These are phyloP conservation scores for Sanghuangporus baumii DNA, from an alignment of 1,284 basidiomycete species.

Conservation along the genomic window DNA sequence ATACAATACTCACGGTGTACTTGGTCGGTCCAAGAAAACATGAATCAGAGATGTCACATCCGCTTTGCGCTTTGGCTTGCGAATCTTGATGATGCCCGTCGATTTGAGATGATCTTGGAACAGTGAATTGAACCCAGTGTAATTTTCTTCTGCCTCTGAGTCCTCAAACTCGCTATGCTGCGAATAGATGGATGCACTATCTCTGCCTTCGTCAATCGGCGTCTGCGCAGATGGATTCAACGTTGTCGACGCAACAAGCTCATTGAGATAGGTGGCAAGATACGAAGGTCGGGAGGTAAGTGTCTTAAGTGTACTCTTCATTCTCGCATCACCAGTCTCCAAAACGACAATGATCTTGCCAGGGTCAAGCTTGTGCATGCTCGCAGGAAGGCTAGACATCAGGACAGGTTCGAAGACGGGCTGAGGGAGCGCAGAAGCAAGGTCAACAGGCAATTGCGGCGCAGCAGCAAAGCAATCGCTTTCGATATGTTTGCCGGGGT, in stretches of 20 bases:
- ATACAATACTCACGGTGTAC: constrained; percentile 56
- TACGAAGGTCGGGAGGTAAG: constrained; percentile 61
- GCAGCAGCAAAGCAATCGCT: constrained; percentile 11
- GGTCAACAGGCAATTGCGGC: constrained; percentile 13
- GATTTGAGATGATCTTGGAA: constrained; percentile 58
- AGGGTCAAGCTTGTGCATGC: constrained; percentile 68
- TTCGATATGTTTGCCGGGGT: neutral
- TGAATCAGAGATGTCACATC: constrained; percentile 46
- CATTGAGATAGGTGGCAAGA: constrained; percentile 51
- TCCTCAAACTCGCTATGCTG: constrained; percentile 29
- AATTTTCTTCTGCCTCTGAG: constrained; percentile 30
- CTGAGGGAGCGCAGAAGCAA: constrained; percentile 20
- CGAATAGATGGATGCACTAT: constrained; percentile 41
- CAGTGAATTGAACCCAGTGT: constrained; percentile 31
- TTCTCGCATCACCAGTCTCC: constrained; percentile 60
- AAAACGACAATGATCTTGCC: constrained; percentile 77
- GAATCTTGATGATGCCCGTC: constrained; percentile 43
- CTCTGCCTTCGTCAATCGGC: constrained; percentile 25
- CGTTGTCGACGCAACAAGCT: constrained; percentile 34
- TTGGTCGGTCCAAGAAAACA: constrained; percentile 76
- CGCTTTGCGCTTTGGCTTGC: constrained; percentile 8
- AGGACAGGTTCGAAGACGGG: constrained; percentile 61
- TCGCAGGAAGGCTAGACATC: constrained; percentile 50
- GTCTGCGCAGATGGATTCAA: constrained; percentile 17
- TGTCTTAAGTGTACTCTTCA: constrained; percentile 59